Evolutionary conservation across 2,329 filamentous ascomycete genomes (phyloP).

Genomic region (Neocatenulostroma microsporum): DNA sequence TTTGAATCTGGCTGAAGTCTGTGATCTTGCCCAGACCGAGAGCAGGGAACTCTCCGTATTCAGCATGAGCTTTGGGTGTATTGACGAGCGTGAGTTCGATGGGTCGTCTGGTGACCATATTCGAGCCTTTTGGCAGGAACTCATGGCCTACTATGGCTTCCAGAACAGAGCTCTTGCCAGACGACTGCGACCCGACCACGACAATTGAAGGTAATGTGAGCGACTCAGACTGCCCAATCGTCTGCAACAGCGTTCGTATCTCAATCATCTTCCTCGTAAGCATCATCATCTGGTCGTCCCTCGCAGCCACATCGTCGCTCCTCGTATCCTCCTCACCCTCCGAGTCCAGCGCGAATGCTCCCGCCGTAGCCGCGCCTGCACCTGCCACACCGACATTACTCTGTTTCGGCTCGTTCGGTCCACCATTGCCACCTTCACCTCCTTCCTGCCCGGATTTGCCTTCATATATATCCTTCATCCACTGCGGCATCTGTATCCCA

Average conservation of each 20-base stretch:
- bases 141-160: slow-evolving; percentile 97
- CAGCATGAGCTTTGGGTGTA: slow-evolving; percentile 74
- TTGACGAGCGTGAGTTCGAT: slow-evolving; percentile 96
- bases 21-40: slow-evolving; percentile 81
- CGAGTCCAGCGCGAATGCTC: slow-evolving; percentile 70
- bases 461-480: slow-evolving; percentile 62
- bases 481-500: slow-evolving; percentile 53
- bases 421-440: slow-evolving; percentile 27
- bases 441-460: slow-evolving; percentile 25
- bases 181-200: slow-evolving; percentile 98
- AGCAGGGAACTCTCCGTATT: slow-evolving; percentile 95
- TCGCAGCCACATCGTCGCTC: slow-evolving; percentile 57
- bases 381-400: slow-evolving; percentile 44
- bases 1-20: slow-evolving; percentile 86
- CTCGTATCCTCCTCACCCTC: slow-evolving; percentile 56
- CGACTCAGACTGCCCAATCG: slow-evolving; percentile 82
- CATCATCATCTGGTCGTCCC: slow-evolving; percentile 99
- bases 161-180: slow-evolving; percentile 92
- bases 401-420: slow-evolving; percentile 32
- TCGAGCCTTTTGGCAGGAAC: slow-evolving; percentile 93
- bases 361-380: slow-evolving; percentile 62
- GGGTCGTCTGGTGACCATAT: slow-evolving; percentile 94
- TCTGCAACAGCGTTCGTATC: slow-evolving; percentile 84
- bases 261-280: slow-evolving; percentile 99
- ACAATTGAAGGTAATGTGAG: slow-evolving; percentile 92